Conservation (phyloP, 352 stramenopile species). For the Saprolegnia diclina region DNA sequence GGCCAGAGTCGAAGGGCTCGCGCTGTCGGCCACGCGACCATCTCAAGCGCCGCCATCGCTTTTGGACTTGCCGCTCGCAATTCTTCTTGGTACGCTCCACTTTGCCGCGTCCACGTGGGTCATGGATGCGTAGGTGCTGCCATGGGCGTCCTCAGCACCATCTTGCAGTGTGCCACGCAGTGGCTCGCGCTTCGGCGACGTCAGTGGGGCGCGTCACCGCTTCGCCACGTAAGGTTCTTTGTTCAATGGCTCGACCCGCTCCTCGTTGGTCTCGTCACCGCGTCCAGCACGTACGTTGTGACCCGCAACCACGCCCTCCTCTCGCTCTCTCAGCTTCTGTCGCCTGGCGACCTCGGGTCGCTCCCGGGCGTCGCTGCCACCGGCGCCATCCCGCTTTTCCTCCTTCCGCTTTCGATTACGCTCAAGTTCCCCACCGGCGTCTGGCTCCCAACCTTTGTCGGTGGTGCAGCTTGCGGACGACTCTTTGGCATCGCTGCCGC, state of each 20-base stretch:
- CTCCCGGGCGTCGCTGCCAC: background rate
- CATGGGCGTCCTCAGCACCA: background rate
- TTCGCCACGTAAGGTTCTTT: constrained; percentile 23
- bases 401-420: constrained; percentile 78
- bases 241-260: constrained; percentile 74
- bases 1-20: background rate
- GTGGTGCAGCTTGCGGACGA: constrained; percentile 68
- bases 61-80: background rate
- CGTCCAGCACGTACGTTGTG: constrained; percentile 6
- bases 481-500: constrained; percentile 61
- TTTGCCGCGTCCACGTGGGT: no score
- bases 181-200: background rate
- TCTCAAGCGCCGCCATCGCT: background rate
- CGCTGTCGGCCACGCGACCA: background rate
- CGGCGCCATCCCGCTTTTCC: constrained; percentile 42
- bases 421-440: constrained; percentile 75
- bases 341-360: background rate
- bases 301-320: background rate
- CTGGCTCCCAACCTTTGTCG: constrained; percentile 79
- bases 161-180: background rate
- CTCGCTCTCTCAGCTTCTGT: background rate
- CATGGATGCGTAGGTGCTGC: background rate
- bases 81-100: constrained; percentile 8
- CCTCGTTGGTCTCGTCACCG: constrained; percentile 50
- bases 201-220: background rate